Evolutionary conservation across 192 early-diverging fungal genomes (phyloP).

Genomic region (Coemansia sp.): DNA sequence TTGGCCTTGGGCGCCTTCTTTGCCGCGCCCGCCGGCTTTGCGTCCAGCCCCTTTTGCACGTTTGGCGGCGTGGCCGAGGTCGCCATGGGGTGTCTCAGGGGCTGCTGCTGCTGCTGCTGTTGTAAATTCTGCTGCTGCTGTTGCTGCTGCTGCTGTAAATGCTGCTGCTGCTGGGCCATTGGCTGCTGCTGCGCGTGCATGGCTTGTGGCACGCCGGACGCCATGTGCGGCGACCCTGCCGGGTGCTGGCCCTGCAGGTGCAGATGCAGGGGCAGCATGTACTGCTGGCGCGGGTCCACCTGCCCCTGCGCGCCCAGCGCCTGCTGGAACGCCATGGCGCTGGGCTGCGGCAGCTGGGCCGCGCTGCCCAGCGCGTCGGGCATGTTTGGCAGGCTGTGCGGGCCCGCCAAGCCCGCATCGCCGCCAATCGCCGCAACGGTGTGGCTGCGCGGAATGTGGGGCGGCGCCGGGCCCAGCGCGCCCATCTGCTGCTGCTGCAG

Average conservation of each 20-base stretch:
- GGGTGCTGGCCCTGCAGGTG: slow-evolving; percentile 9
- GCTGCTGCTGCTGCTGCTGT: slow-evolving; percentile 5
- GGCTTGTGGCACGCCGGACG: slow-evolving; percentile 1
- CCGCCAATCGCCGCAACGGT: background rate
- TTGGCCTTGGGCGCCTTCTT: slow-evolving; percentile 37
- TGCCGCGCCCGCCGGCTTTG: background rate
- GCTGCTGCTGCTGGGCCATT: too few relatives aligned
- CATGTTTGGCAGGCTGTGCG: background rate
- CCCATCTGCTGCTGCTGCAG: slow-evolving; percentile 6
- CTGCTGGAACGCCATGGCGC: background rate
- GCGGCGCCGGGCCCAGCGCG: background rate
- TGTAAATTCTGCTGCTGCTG: background rate
- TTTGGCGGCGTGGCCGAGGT: background rate
- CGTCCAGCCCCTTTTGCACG: background rate
- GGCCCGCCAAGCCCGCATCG: background rate
- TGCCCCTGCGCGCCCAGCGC: background rate
- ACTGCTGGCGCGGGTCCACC: slow-evolving; percentile 9
- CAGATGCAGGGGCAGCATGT: slow-evolving; percentile 21
- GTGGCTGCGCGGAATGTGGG: background rate
- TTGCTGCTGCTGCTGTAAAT: too few relatives aligned
- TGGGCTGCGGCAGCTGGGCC: background rate
- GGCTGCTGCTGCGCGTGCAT: too few relatives aligned
- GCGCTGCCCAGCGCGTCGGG: background rate
- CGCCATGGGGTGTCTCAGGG: background rate
- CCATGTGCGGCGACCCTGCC: background rate